Percentiles rank a stretch among this genome's conserved stretches.
These are phyloP conservation scores for Penicillium brevicompactum DNA, from an alignment of 2,329 filamentous ascomycete species.

Conservation along the genomic window DNA sequence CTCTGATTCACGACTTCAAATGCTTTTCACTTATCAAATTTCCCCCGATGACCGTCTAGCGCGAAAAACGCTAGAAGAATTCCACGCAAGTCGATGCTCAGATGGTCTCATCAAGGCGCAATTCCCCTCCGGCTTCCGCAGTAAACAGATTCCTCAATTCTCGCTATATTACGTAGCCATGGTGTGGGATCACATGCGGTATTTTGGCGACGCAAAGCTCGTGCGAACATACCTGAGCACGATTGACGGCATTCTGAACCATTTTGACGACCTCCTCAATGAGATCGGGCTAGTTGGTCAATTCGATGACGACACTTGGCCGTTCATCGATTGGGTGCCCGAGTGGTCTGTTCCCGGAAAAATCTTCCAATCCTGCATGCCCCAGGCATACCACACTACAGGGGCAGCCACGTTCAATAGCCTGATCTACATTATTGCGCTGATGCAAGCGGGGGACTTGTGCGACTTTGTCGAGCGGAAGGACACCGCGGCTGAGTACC, in stretches of 20 bases:
- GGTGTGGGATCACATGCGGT: constrained; percentile 28
- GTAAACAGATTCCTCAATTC: constrained; percentile 29
- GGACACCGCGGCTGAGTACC: constrained; percentile 22
- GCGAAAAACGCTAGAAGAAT: constrained; percentile 26
- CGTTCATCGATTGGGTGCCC: constrained; percentile 29
- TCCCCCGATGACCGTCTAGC: constrained; percentile 28
- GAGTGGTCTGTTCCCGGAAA: constrained; percentile 22
- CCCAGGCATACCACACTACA: constrained; percentile 5
- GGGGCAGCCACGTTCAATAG: constrained; percentile 12
- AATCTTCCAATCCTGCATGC: constrained; percentile 17
- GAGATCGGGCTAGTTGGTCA: constrained; percentile 10
- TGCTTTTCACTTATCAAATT: constrained; percentile 30
- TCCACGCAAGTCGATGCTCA: constrained; percentile 23
- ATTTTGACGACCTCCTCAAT: constrained; percentile 12
- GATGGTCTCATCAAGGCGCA: constrained; percentile 27
- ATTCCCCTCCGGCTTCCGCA: constrained; percentile 20
- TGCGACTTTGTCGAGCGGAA: constrained; percentile 9
- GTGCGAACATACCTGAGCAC: constrained; percentile 11
- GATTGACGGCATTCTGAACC: constrained; percentile 13
- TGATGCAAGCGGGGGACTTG: constrained; percentile 14
- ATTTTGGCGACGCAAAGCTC: constrained; percentile 19
- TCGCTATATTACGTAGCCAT: constrained; percentile 30
- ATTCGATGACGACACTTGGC: constrained; percentile 26
- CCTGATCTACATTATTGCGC: constrained; percentile 10
- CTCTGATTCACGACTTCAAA: constrained; percentile 26